phyloP scores from a whole-genome alignment of 352 stramenopile species.

The Aphanomyces invadans region DNA sequence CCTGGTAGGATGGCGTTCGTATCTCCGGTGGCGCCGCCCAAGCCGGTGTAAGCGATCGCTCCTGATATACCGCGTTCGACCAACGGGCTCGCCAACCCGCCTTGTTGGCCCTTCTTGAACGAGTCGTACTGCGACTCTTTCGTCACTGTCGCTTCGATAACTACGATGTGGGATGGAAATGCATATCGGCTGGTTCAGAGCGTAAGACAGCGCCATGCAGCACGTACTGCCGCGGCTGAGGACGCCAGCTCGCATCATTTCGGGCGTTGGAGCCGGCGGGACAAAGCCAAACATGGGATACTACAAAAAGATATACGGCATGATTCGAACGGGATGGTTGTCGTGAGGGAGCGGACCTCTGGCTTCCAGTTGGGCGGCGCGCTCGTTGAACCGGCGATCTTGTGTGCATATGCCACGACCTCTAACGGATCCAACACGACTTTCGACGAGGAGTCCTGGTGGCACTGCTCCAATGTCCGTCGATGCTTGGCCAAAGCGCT shows the following conservation, averaged over 20 bases:
- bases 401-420: conserved; percentile 72
- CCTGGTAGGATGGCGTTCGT: conserved; percentile 70
- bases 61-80: conserved; percentile 32
- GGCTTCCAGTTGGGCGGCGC: conserved; percentile 67
- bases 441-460: conserved; percentile 26
- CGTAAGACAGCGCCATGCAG: no score
- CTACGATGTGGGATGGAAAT: conserved; percentile 21
- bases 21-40: conserved; percentile 59
- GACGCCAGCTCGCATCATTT: conserved; percentile 81
- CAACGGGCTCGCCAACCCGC: conserved; percentile 26
- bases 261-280: conserved; percentile 67
- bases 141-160: conserved; percentile 73
- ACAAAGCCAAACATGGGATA: conserved; percentile 84
- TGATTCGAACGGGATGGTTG: neutral
- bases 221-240: conserved; percentile 50
- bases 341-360: conserved; percentile 36
- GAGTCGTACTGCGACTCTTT: conserved; percentile 51
- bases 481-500: conserved; percentile 61
- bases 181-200: no score
- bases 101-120: conserved; percentile 29
- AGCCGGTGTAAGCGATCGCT: conserved; percentile 52
- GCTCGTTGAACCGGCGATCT: conserved; percentile 68
- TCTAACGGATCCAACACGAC: conserved; percentile 26
- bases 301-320: conserved; percentile 27
- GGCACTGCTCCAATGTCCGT: conserved; percentile 40